phyloP scores from a whole-genome alignment of 1,284 basidiomycete genomes.

The Exobasidium rhododendri region DNA sequence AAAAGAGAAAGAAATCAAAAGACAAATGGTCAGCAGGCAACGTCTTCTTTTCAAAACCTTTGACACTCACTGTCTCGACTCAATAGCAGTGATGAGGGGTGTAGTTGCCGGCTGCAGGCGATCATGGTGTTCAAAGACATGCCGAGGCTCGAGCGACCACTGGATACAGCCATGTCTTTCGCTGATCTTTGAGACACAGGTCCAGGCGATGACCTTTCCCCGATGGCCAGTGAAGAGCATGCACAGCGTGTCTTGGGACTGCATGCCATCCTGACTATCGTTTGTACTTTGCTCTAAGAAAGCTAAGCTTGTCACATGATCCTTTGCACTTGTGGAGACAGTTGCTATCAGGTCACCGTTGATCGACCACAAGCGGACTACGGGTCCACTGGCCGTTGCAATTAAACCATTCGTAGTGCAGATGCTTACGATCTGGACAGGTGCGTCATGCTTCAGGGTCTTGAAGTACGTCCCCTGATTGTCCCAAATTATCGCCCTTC shows the following conservation, averaged over 20 bases:
- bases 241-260: conserved; percentile 25
- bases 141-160: conserved; percentile 33
- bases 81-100: conserved; percentile 1
- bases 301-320: conserved; percentile 21
- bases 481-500: conserved; percentile 85
- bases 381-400: conserved; percentile 70
- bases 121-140: conserved; percentile 38
- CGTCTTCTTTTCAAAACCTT: too few relatives aligned
- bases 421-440: conserved; percentile 70
- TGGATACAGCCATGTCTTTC: conserved; percentile 1
- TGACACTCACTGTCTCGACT: too few relatives aligned
- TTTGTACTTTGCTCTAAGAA: not conserved
- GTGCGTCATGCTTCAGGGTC: conserved; percentile 50
- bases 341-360: conserved; percentile 66
- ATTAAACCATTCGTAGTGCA: conserved; percentile 82
- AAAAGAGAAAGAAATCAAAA: not conserved
- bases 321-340: conserved; percentile 75
- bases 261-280: not conserved
- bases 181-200: conserved; percentile 16
- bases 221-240: conserved; percentile 49
- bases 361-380: conserved; percentile 73
- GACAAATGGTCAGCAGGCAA: too few relatives aligned
- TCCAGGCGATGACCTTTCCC: conserved; percentile 45
- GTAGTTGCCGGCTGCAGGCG: conserved; percentile 15
- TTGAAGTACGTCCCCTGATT: conserved; percentile 61